Evolutionary conservation across 345 rosid species (phyloP).

Genomic region (Erysimum cheiranthoides): DNA sequence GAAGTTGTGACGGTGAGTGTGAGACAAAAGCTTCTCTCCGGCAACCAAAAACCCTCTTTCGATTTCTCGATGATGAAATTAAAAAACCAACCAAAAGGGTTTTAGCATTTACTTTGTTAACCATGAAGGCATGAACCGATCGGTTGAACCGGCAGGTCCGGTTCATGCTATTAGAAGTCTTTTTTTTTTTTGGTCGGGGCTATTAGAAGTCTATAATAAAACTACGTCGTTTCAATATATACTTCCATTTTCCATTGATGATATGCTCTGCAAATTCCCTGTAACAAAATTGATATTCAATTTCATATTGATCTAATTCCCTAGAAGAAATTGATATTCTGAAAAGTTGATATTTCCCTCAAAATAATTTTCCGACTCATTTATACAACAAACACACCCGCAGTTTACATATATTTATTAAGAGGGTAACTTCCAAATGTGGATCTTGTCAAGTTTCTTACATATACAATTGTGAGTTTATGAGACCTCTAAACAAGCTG

Average conservation of each 20-base stretch:
- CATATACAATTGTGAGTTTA: constrained; percentile 24
- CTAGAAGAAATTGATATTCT: not conserved
- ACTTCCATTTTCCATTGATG: too few relatives aligned
- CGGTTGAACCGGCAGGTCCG: not conserved
- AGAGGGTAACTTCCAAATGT: not conserved
- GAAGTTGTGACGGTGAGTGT: constrained; percentile 2
- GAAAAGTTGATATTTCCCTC: not conserved
- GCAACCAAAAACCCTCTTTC: constrained; percentile 2
- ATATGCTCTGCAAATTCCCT: too few relatives aligned
- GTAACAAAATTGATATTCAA: too few relatives aligned
- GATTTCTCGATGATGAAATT: too few relatives aligned
- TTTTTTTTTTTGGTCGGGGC: too few relatives aligned
- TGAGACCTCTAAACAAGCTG: constrained; percentile 71
- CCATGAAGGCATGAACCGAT: not conserved
- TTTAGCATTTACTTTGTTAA: not conserved
- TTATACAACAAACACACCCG: not conserved
- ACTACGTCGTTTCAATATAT: not conserved
- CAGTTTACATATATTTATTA: not conserved
- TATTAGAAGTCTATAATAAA: not conserved
- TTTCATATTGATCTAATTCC: not conserved
- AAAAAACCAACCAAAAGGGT: not conserved
- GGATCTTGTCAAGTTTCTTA: not conserved
- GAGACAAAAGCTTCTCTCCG: constrained; percentile 1
- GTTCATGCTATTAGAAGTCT: not conserved
- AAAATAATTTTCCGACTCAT: not conserved